phyloP scores from a whole-genome alignment of 139 green algal genomes.

The Haematococcus lacustris region DNA sequence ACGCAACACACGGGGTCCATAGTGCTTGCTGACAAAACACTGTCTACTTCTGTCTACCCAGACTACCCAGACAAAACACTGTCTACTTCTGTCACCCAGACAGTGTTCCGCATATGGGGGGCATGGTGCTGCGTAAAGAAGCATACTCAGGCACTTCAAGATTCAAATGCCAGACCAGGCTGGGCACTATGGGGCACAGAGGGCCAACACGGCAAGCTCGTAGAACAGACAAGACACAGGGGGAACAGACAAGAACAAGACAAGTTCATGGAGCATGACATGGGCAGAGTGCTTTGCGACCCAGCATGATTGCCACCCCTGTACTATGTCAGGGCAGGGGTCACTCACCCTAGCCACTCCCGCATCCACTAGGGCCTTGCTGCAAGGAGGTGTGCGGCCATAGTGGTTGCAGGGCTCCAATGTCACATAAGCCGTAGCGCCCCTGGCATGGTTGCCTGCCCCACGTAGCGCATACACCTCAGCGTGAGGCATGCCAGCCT shows the following conservation, averaged over 20 bases:
- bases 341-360: conserved; percentile 52
- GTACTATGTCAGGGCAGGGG: no score
- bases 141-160: no score
- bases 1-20: no score
- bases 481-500: conserved; percentile 91
- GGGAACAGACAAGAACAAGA: not conserved
- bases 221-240: not conserved
- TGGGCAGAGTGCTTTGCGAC: not conserved
- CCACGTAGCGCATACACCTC: conserved; percentile 93
- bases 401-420: conserved; percentile 98
- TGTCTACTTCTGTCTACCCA: no score
- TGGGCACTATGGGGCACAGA: not conserved
- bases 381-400: conserved; percentile 90
- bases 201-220: not conserved
- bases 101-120: no score
- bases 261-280: not conserved
- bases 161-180: not conserved
- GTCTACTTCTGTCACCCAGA: no score
- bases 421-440: conserved; percentile 95
- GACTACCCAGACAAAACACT: no score
- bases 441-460: conserved; percentile 59
- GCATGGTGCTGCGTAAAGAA: no score
- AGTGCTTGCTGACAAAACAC: no score
- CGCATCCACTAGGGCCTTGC: conserved; percentile 77
- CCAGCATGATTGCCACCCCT: no score